Evolutionary conservation across 495 filamentous ascomycete species (phyloP), one percentile per base, ranked within the genome.

Genomic region (Hyphodiscus hymeniophilus): DNA sequence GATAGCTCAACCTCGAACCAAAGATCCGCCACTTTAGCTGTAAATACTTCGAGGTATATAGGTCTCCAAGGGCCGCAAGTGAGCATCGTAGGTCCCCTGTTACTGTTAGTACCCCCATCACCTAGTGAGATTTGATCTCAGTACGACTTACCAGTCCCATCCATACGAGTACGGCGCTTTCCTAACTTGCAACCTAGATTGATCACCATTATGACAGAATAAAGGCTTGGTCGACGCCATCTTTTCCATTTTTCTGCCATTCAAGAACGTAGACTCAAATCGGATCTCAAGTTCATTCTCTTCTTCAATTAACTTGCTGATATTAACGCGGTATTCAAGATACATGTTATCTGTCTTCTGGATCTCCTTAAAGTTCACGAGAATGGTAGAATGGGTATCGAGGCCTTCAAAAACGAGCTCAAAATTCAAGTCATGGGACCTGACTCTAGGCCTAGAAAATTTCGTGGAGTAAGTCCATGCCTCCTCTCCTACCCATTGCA

Each of bases 401-500:
- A 89, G 63, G 0, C 85, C 85, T 42, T 84, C 77, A 52, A 87
- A 87, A 2, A 75, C 75, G 28, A 89, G 58, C 15, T 77, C 74
- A 11, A 73, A 63, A 24, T 55, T 65, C 10, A 36, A 34, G 1
- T 39, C 12, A 6, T 34, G 21, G 13, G 73, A 69, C 22, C 32
- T 34, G 3, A 41, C 13, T 20, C 60, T 59, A 5, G 54, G 67
- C 3, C 66, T 66, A 11, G 63, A 38, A 54, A 92, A 83, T n/a
- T 48, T 65, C 8, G 77, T 81, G 26, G 64, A 66, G 62, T 91
- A 94, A 8, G 74, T 63, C 87, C 87, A 94, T 48, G 72, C 67
- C 38, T 76, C 76, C 49, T 91, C 84, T 51, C 84, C 86, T 6
- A 91, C 74, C 87, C 87, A 91, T 67, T 85, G 80, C 11, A 84